These are phyloP conservation scores for Sarcocystis neurona DNA, from an alignment of 169 alveolate genomes.

Conservation along the genomic window DNA sequence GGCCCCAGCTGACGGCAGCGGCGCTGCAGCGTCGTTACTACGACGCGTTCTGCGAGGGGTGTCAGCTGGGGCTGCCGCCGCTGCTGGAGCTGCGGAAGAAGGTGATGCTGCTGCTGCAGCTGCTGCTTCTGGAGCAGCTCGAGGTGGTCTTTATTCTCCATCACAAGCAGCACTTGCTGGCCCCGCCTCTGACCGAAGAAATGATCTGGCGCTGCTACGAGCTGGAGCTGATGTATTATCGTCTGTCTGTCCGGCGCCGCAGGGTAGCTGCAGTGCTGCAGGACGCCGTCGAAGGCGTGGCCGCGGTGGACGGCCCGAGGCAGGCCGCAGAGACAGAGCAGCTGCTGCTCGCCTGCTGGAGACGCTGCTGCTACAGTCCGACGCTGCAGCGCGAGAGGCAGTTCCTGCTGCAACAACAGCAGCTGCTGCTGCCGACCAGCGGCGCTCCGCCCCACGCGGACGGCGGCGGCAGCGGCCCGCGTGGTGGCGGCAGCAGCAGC, in stretches of 20 bases:
- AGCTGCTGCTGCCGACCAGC: no score
- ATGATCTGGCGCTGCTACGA: constrained; percentile 81
- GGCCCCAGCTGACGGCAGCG: neutral
- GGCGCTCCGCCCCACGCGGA: no score
- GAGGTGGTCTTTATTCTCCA: constrained; percentile 78
- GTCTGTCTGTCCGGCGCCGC: constrained; percentile 13
- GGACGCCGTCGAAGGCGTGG: constrained; percentile 26
- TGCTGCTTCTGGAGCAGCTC: constrained; percentile 76
- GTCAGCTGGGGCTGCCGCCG: constrained; percentile 43
- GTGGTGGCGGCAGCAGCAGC: no score
- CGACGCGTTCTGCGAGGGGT: constrained; percentile 13
- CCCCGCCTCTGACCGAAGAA: constrained; percentile 79
- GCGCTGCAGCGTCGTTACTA: constrained; percentile 3
- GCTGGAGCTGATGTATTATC: constrained; percentile 65
- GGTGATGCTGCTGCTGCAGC: constrained; percentile 72
- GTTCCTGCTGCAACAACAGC: no score
- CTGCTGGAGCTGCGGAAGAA: constrained; percentile 45
- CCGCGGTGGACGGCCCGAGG: neutral
- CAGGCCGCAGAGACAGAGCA: neutral
- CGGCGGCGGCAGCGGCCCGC: no score
- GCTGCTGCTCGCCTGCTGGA: constrained; percentile 2
- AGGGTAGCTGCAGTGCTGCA: neutral
- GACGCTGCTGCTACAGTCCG: neutral
- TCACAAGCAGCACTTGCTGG: constrained; percentile 77
- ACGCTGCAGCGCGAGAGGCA: no score